Base-by-base conservation (phyloP, 176 grass and related monocot genomes). In the Lolium rigidum region DNA sequence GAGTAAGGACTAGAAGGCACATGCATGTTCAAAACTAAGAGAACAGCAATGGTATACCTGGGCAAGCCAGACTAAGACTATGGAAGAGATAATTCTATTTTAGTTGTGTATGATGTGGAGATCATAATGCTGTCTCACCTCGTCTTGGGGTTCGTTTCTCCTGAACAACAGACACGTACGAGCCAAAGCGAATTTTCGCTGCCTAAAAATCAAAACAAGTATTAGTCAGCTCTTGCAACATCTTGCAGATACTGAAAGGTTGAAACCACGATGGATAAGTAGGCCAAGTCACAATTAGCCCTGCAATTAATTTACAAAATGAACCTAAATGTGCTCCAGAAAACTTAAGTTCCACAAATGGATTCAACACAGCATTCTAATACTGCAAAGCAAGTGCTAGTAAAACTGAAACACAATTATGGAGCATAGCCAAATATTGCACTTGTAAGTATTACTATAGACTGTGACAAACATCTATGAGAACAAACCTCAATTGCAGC, bases 401-500 rank as follows among this genome's bases (percentile, higher is more conserved):
- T 62, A 75, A 54, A 87, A 55, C 21, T 66, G 28, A 37, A 82
- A 54, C 17, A 12, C 16, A 77, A 82, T 4, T 64, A 4, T 70
- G 11, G 31, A 65, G 39, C 26, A 13, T 7, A 84, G 43, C 54
- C 3, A 78, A 79, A 39, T n/a, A 82, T 64, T 44, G 70, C 43
- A 64, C 38, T 31, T 73, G 14, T 49, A 26, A 72, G 75, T 79
- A 72, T 50, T 78, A 38, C 9, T 7, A 8, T 3, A 3, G 74
- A 66, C 18, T 60, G 16, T 59, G 3, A 28, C 18, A 20, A 44
- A 21, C 10, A 60, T 35, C 17, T 2, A 2, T 0, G 20, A 51
- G 43, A 79, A 89, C 66, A 86, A 82, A 97, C 95, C 92, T 95
- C 75, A 17, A 97, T 86, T 55, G 95, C 92, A 70, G 82, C 89